A percentile compares a stretch with the other conserved stretches of the same genome.
phyloP scores from a whole-genome alignment of 2,329 filamentous ascomycete genomes.

The Phaeosphaeriaceae sp. region DNA sequence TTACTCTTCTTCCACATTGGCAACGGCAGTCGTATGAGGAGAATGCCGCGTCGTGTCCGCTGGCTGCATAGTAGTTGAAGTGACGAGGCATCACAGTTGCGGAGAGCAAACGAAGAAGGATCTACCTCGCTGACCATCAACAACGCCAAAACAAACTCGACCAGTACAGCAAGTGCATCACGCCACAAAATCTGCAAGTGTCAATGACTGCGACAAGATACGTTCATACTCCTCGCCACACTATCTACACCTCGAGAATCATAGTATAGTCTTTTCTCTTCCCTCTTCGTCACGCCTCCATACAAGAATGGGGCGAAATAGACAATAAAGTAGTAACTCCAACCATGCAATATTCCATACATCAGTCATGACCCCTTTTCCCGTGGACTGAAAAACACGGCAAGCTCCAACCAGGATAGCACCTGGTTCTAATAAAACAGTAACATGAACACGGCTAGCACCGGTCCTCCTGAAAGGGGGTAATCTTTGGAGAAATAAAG shows the following conservation, averaged over 20 bases:
- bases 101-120: neutral
- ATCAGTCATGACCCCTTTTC: neutral
- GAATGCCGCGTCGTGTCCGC: too few relatives aligned
- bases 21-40: too few relatives aligned
- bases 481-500: conserved; percentile 40
- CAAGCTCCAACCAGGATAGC: conserved; percentile 27
- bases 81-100: too few relatives aligned
- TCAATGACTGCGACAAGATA: neutral
- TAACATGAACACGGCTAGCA: conserved; percentile 41
- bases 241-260: neutral
- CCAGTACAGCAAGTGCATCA: neutral
- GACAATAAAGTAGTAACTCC: conserved; percentile 4
- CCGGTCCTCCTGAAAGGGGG: conserved; percentile 43
- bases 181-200: neutral
- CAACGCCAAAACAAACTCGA: neutral
- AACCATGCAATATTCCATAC: conserved; percentile 10
- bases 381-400: neutral
- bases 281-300: neutral
- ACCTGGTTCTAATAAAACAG: conserved; percentile 38
- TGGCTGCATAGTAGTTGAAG: too few relatives aligned
- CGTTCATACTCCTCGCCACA: neutral
- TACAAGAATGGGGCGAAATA: neutral
- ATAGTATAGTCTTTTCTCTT: neutral
- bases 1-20: too few relatives aligned
- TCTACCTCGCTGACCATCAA: neutral